phyloP scores from a whole-genome alignment of 139 green algal species.

The Chloropicon primus region DNA sequence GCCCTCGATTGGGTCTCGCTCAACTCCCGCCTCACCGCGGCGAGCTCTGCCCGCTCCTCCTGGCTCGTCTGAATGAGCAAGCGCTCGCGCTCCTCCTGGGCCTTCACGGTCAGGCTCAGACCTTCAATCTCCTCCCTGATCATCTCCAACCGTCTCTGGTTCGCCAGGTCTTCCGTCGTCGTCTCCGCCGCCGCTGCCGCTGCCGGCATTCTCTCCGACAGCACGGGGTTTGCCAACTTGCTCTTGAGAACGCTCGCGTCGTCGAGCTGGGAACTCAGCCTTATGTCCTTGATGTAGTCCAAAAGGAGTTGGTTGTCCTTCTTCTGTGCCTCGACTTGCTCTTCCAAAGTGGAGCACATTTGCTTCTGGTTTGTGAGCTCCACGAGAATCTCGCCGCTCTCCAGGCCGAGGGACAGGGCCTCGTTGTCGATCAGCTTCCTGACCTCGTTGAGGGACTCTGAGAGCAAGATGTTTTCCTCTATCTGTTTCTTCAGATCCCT shows the following conservation, averaged over 20 bases:
- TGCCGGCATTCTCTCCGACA: no score
- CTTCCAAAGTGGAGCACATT: background rate
- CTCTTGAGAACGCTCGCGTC: background rate
- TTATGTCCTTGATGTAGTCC: background rate
- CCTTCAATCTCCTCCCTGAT: background rate
- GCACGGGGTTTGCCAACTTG: no score
- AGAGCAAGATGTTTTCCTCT: background rate
- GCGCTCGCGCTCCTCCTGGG: background rate
- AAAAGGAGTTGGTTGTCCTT: background rate
- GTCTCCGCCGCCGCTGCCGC: no score
- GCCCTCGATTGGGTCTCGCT: background rate
- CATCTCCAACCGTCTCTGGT: no score
- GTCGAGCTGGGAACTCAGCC: background rate
- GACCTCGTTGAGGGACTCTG: background rate
- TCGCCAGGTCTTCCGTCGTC: background rate
- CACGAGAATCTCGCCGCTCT: background rate
- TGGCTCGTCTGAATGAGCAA: background rate
- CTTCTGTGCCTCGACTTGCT: background rate
- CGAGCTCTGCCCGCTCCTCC: background rate
- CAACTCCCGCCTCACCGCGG: background rate
- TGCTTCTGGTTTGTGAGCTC: background rate
- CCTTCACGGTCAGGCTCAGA: background rate
- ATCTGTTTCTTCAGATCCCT: background rate
- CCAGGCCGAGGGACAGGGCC: background rate
- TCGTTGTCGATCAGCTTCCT: background rate